Percentiles rank a stretch among this genome's conserved stretches.
Conservation (phyloP, 805 yeast species). For the Yamadazyma takamatsuzukensis region DNA sequence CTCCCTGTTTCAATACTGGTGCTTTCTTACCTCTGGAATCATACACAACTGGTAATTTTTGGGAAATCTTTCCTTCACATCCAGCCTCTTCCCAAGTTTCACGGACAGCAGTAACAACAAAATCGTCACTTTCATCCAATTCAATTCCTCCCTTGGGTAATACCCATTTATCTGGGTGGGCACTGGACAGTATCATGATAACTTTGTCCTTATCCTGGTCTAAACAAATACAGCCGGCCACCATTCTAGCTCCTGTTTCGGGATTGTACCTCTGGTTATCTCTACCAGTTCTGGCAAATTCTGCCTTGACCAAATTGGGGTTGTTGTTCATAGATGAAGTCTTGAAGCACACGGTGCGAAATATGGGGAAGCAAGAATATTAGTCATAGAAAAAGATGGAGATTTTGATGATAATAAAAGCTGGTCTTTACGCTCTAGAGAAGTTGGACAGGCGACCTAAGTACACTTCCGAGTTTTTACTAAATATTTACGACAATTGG, state of each 20-base stretch:
- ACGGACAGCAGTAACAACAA: constrained; percentile 58
- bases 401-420: too few species aligned
- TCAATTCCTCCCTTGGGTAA: constrained; percentile 97
- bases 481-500: too few species aligned
- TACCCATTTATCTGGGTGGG: constrained; percentile 72
- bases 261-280: constrained; percentile 56
- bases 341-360: too few species aligned
- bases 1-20: constrained; percentile 26
- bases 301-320: constrained; percentile 7
- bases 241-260: constrained; percentile 73
- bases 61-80: constrained; percentile 59
- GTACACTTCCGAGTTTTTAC: too few species aligned
- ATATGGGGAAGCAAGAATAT: constrained; percentile 7
- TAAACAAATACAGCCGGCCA: constrained; percentile 87
- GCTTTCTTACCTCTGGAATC: constrained; percentile 48
- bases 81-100: constrained; percentile 99
- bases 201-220: constrained; percentile 56
- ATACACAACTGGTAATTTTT: constrained; percentile 59
- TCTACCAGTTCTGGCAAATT: constrained; percentile 51
- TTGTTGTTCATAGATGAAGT: constrained; percentile 3
- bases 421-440: too few species aligned
- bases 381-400: too few species aligned
- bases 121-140: constrained; percentile 61
- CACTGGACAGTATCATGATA: constrained; percentile 74
- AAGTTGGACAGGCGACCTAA: too few species aligned